Evolutionary conservation across 177 flowering plant species (phyloP), one percentile per base, ranked within the genome.

Genomic region (Vitis hybrid): DNA sequence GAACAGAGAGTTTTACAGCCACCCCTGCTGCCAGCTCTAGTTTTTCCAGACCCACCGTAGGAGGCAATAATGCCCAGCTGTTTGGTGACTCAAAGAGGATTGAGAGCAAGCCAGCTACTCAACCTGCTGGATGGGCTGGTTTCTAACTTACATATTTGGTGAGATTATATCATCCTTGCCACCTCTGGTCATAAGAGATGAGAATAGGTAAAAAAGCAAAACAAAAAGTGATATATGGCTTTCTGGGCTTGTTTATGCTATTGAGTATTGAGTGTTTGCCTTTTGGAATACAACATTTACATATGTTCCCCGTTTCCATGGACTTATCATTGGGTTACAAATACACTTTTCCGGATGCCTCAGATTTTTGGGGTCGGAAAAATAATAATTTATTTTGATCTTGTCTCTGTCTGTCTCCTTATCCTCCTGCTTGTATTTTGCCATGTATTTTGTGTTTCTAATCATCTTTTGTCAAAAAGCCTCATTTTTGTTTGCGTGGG

Each of bases 71-170:
- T 67, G 84, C 91, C 41, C 85, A 76, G 73, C 84, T 80, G 5
- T 74, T 81, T 68, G 82, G 82, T 30, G 85, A 81, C 60, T 51
- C 83, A 49, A 86, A 76, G 71, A 75, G 64, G 10, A 51, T 9
- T 11, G 90, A 84, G 52, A 79, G 68, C 68, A 86, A 86, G 78
- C 54, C 80, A 64, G 69, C 84, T 35, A 55, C 90, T 68, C 98
- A 91, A 73, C 99, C 99, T 70, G 92, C 97, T 69, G 99, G 99
- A 62, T 96, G 99, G 99, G 97, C 99, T 79, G 99, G 99, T 76
- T 96, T 94, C 77, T 94, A 71, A 80, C 67, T 49, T 17, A 10
- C 3, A 73, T 32, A 41, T 15, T 65, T 41, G 15, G 27, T 51
- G 3, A 64, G 32, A 15, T 69, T 55, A 14, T n/a, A 11, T 35